Evolutionary conservation across 1,139 yeast species (phyloP).

Genomic region (Pneumocystis murina): DNA sequence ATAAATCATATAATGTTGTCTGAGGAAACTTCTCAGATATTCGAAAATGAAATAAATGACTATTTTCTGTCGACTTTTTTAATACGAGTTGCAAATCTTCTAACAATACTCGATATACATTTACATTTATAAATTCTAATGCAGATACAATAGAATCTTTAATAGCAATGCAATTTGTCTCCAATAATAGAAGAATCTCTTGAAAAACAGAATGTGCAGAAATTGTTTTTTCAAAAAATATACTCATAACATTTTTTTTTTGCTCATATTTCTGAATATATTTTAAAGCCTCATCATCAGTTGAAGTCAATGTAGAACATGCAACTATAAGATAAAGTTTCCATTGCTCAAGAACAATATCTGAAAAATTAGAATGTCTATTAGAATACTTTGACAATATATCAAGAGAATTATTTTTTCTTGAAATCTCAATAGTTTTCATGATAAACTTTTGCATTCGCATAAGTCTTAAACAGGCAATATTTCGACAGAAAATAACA

Average conservation of each 20-base stretch:
- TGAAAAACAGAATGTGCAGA: conserved; percentile 83
- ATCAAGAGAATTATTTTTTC: conserved; percentile 13
- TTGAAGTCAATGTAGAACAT: conserved; percentile 78
- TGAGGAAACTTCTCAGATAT: conserved; percentile 30
- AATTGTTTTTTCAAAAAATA: conserved; percentile 42
- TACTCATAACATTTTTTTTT: conserved; percentile 38
- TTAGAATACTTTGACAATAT: conserved; percentile 22
- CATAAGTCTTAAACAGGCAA: conserved; percentile 75
- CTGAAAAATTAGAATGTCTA: conserved; percentile 38
- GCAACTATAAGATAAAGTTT: conserved; percentile 77
- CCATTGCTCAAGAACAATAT: conserved; percentile 73
- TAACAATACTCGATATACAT: conserved; percentile 66
- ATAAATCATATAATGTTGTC: conserved; percentile 20
- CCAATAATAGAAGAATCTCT: conserved; percentile 70
- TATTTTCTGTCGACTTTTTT: conserved; percentile 36
- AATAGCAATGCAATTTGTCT: conserved; percentile 53
- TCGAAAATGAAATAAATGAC: conserved; percentile 17
- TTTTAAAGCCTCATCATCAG: conserved; percentile 53
- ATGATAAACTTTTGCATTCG: conserved; percentile 67
- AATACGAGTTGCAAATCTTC: conserved; percentile 60
- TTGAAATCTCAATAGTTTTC: conserved; percentile 32
- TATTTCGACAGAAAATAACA: conserved; percentile 84
- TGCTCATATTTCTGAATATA: conserved; percentile 34
- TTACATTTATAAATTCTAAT: conserved; percentile 74
- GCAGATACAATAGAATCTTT: conserved; percentile 81